Conservation (phyloP, 306 rosid species). For the Styphnolobium japonicum region DNA sequence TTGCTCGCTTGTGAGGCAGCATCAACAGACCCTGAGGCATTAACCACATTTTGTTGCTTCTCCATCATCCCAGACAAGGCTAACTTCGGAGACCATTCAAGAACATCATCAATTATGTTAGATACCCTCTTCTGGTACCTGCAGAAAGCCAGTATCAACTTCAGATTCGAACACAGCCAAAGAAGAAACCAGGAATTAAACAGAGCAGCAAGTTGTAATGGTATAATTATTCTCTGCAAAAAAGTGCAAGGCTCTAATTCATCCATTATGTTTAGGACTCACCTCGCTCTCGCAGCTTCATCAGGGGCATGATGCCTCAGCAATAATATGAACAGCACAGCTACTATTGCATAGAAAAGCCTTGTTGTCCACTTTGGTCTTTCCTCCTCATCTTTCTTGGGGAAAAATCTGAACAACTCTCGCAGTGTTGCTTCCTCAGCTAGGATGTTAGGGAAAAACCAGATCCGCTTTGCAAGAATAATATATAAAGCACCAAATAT, state of each 20-base stretch:
- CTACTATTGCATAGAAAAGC: slow-evolving; percentile 77
- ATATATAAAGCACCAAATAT: slow-evolving; percentile 71
- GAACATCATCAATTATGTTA: slow-evolving; percentile 93
- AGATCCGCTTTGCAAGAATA: slow-evolving; percentile 72
- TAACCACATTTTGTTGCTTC: slow-evolving; percentile 62
- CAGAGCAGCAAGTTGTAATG: not conserved
- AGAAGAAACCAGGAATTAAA: not conserved
- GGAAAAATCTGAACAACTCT: slow-evolving; percentile 93
- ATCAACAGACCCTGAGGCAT: slow-evolving; percentile 53
- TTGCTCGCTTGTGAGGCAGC: slow-evolving; percentile 38
- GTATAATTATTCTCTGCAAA: not conserved
- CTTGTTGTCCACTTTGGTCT: slow-evolving; percentile 91
- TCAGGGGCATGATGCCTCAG: slow-evolving; percentile 99
- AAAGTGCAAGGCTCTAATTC: slow-evolving; percentile 10
- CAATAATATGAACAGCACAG: slow-evolving; percentile 73
- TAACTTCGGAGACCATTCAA: slow-evolving; percentile 91
- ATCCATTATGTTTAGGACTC: slow-evolving; percentile 25
- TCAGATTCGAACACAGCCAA: not conserved
- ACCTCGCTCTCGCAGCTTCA: slow-evolving; percentile 99
- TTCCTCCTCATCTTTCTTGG: slow-evolving; percentile 95
- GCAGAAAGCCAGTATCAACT: slow-evolving; percentile 28
- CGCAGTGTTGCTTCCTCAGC: slow-evolving; percentile 95
- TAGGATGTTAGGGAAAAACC: slow-evolving; percentile 97
- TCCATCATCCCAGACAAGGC: slow-evolving; percentile 99
- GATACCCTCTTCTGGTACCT: slow-evolving; percentile 92